Base-by-base conservation (phyloP, 768 basidiomycete species). In the Sarcomyxa edulis region DNA sequence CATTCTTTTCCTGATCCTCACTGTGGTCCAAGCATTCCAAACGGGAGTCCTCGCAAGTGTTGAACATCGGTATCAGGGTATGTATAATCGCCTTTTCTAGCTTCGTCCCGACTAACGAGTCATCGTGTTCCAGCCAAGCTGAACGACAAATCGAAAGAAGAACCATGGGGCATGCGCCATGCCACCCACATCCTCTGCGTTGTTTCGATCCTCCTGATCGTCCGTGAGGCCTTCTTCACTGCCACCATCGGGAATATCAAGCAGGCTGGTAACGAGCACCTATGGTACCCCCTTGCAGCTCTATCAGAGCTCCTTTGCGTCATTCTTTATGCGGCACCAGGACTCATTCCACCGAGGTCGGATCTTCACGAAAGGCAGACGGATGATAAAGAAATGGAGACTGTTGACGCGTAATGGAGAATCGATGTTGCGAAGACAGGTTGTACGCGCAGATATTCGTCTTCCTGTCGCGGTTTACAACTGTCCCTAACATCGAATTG, bases 271-370 rank as follows among this genome's bases (percentile, higher is more conserved):
- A 48, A 60, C 14, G 70, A 72, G 38, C 50, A 46, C 16, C 46
- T 58, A 3, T 70, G 68, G 68, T 71, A 70, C 39, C 66, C 69
- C 1, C 45, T 72, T 2, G 46, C 62, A 4, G 65, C 62, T 2
- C 37, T 66, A 4, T 59, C 68, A 1, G 70, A 71, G 45, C 37
- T 67, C 16, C 40, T 69, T 10, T 61, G 61, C 1, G 63, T 70
- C 3, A 11, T 52, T 0, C 45, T 64, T 18, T 67, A 60, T 33
- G 44, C 56, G 7, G 48, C 48, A 3, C 64, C 67, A 0, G 64
- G 60, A 0, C 41, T 70, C 5, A 54, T 67, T 2, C 64, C 60
- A 18, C 47, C 54, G 33, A 46, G 56, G 3, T 42, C 53, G 3
- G 56, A 62, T 33, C 34, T 62, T 16, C n/a, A n/a, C n/a, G n/a